A percentile compares a stretch with the other conserved stretches of the same genome.
These are phyloP conservation scores for Leccinum uliginosum DNA, from an alignment of 768 basidiomycete genomes.

Conservation along the genomic window DNA sequence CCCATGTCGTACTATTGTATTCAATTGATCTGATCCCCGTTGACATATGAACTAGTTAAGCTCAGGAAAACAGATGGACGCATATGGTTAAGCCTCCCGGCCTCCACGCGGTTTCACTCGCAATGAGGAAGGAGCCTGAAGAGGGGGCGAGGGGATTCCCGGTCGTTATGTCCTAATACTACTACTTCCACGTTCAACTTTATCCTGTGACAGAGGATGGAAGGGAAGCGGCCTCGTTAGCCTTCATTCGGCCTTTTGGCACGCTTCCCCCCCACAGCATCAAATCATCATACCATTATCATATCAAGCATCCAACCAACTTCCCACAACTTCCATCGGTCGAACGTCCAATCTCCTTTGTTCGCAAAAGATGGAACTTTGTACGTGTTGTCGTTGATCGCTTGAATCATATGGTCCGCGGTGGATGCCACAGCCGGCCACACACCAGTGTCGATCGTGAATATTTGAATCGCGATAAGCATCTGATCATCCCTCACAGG, in stretches of 20 bases:
- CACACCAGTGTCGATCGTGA: conserved; percentile 30
- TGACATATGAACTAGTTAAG: conserved; percentile 15
- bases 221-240: not conserved
- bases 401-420: not conserved
- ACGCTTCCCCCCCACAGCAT: not conserved
- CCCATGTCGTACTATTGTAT: conserved; percentile 26
- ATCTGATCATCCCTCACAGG: conserved; percentile 7
- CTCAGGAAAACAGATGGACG: conserved; percentile 27
- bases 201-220: not conserved
- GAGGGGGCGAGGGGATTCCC: conserved; percentile 2
- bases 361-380: conserved; percentile 33
- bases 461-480: not conserved
- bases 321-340: conserved; percentile 28
- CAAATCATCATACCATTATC: not conserved
- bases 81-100: conserved; percentile 28
- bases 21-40: conserved; percentile 37
- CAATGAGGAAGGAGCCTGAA: conserved; percentile 4
- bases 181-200: conserved; percentile 7
- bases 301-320: not conserved
- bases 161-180: conserved; percentile 12
- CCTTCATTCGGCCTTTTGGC: not conserved
- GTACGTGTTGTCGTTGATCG: conserved; percentile 11
- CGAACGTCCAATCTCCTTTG: conserved; percentile 58
- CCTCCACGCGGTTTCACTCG: conserved; percentile 24
- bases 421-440: not conserved